A percentile compares a stretch with the other conserved stretches of the same genome.
Evolutionary conservation across 257 asterid genomes (phyloP).

Genomic region (Cordia subcordata): DNA sequence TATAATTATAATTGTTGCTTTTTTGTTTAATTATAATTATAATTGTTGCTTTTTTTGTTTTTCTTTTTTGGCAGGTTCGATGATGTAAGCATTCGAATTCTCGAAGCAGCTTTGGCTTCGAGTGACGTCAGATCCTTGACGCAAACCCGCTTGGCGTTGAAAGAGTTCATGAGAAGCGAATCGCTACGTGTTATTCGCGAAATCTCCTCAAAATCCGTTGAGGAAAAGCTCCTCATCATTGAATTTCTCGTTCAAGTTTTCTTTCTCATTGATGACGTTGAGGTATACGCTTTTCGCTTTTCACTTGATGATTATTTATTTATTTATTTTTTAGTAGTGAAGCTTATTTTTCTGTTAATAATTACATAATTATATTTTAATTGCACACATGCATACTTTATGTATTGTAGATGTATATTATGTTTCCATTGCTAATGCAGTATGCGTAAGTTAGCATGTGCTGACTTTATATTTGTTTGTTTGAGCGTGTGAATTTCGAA

Average conservation of each 20-base stretch:
- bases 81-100: constrained; percentile 51
- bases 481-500: too few relatives aligned
- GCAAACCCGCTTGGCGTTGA: constrained; percentile 38
- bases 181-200: constrained; percentile 50
- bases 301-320: not conserved
- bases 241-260: constrained; percentile 66
- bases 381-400: too few relatives aligned
- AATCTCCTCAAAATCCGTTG: constrained; percentile 40
- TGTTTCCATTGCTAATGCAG: too few relatives aligned
- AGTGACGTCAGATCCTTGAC: constrained; percentile 43
- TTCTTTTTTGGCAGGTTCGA: constrained; percentile 44
- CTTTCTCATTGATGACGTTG: constrained; percentile 64
- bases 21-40: too few relatives aligned
- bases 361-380: not conserved
- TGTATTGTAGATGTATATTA: too few relatives aligned
- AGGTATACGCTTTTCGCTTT: constrained; percentile 37
- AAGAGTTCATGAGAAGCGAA: constrained; percentile 58
- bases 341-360: not conserved
- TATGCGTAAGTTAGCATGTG: too few relatives aligned
- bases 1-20: too few relatives aligned
- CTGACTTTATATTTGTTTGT: too few relatives aligned
- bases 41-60: not conserved
- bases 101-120: constrained; percentile 51
- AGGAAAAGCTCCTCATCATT: constrained; percentile 52
- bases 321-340: too few relatives aligned